Evolutionary conservation across 1,284 basidiomycete genomes (phyloP).

Genomic region (Cronartium ribicola): DNA sequence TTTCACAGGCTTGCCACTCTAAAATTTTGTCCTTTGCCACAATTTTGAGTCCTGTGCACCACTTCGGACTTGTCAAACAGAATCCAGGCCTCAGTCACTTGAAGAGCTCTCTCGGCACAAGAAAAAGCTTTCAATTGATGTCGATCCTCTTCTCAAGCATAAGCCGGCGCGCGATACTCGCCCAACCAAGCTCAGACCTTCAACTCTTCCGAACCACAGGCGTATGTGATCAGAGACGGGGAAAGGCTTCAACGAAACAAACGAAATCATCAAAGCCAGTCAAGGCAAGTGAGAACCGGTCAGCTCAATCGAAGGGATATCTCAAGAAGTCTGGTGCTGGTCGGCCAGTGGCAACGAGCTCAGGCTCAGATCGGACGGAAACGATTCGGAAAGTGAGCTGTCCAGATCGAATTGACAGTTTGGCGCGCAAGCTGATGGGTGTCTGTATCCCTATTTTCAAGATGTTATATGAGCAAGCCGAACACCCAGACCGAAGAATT

Average conservation of each 20-base stretch:
- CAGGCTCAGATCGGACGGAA: conserved; percentile 21
- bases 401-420: neutral
- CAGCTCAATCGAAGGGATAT: conserved; percentile 39
- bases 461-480: conserved; percentile 29
- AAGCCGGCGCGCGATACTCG: no score
- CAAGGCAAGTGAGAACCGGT: conserved; percentile 26
- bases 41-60: no score
- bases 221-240: neutral
- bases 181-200: no score
- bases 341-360: neutral
- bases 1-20: no score
- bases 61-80: no score
- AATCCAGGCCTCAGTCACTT: no score
- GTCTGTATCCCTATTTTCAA: neutral
- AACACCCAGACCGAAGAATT: neutral
- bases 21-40: no score
- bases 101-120: no score
- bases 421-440: neutral
- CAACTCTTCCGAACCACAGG: no score
- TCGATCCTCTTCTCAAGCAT: no score
- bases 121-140: no score
- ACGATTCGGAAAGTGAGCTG: conserved; percentile 26
- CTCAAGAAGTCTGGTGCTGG: conserved; percentile 24
- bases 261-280: conserved; percentile 17
- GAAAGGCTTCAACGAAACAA: conserved; percentile 24